Evolutionary conservation across 768 basidiomycete genomes (phyloP), one percentile per base, ranked within the genome.

Genomic region (Holtermanniella nyarrowii): DNA sequence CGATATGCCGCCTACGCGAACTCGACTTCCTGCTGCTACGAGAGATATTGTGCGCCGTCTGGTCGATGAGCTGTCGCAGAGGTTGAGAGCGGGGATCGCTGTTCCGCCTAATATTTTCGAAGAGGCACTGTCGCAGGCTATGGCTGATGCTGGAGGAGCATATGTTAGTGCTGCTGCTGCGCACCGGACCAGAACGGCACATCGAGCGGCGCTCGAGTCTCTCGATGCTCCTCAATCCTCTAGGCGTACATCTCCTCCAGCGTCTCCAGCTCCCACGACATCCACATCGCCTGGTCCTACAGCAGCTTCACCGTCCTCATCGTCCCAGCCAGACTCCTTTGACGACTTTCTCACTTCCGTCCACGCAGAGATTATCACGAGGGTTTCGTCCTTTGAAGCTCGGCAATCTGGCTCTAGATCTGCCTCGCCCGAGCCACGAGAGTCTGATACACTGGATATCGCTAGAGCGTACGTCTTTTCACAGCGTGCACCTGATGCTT

Each of bases 241-340:
- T 25, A 44, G 44, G 13, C 24, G 23, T 5, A 5, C 52, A 26
- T 5, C 50, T 46, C 12, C 39, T 5, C 47, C 45, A n/a, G 5
- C 50, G 10, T 31, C 41, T 26, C 41, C 42, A 4, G 13, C 39
- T 47, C 24, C 23, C 37, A 26, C 46, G 1, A 37, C 23, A 4
- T 23, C 49, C 20, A 27, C 54, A 3, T 27, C 50, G 22, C 44
- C 31, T n/a, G 41, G 41, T 39, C 31, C 47, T 4, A 44, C 50
- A 47, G 23, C 46, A 5, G 22, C 16, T 26, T 13, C 51, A 1
- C 44, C 49, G n/a, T 16, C 49, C 22, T 43, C 58, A 3, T 50
- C 50, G 31, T 20, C 3, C 18, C 3, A 26, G 11, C 18, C 11
- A 20, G 39, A 10, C 23, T 22, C 43, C n/a, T 20, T 51, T 16